These are phyloP conservation scores for Thymus quinquecostatus DNA, from an alignment of 257 asterid species.

Conservation along the genomic window DNA sequence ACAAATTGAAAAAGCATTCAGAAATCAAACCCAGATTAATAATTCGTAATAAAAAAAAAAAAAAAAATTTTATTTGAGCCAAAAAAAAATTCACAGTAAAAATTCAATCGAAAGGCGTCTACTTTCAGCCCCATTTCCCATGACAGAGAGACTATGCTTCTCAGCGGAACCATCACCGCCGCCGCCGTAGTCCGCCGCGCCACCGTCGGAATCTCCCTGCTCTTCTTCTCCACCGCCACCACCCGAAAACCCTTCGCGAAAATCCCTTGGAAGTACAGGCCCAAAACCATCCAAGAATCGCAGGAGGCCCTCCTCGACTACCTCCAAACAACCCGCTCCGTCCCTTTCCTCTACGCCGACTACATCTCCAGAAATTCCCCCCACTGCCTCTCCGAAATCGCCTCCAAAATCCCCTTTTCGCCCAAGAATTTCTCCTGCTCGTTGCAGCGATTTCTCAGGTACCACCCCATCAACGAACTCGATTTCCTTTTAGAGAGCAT, in stretches of 20 bases:
- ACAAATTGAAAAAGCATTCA: too few species aligned
- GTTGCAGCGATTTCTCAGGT: slow-evolving; percentile 58
- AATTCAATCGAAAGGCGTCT: too few species aligned
- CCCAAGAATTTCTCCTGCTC: slow-evolving; percentile 34
- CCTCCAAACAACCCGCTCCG: slow-evolving; percentile 61
- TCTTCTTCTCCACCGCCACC: slow-evolving; percentile 35
- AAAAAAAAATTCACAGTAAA: too few species aligned
- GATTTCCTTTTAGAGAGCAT: slow-evolving; percentile 69
- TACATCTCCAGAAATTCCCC: slow-evolving; percentile 53
- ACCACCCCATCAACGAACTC: slow-evolving; percentile 69
- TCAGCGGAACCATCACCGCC: slow-evolving; percentile 35
- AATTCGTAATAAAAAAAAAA: too few species aligned
- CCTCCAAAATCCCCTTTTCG: slow-evolving; percentile 48
- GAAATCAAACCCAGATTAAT: too few species aligned
- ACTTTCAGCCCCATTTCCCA: background rate
- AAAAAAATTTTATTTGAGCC: too few species aligned
- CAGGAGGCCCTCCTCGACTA: slow-evolving; percentile 59
- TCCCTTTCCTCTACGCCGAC: slow-evolving; percentile 64
- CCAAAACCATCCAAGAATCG: slow-evolving; percentile 52
- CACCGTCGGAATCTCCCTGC: slow-evolving; percentile 25
- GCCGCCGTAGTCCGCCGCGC: slow-evolving; percentile 33
- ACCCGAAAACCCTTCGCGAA: slow-evolving; percentile 46
- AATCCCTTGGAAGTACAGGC: slow-evolving; percentile 51
- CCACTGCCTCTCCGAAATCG: slow-evolving; percentile 43
- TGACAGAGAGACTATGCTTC: slow-evolving; percentile 36